These are phyloP conservation scores for Hansenula sp. DNA, from an alignment of 1,139 yeast species.

Conservation along the genomic window DNA sequence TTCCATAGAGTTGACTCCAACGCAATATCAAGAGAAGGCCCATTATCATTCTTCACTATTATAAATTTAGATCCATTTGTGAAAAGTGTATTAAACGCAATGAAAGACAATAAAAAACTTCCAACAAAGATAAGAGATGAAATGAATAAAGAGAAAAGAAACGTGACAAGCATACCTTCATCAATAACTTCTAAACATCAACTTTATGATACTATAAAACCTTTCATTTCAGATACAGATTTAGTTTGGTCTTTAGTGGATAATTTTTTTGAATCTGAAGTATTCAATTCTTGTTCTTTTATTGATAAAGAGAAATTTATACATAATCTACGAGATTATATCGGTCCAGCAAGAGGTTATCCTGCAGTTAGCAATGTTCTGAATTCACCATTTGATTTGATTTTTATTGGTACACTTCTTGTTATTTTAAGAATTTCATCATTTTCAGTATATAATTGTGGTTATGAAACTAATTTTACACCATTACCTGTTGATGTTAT, in stretches of 20 bases:
- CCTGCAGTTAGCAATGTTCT: background rate
- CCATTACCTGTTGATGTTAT: background rate
- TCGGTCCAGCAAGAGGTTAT: background rate
- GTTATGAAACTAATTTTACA: background rate
- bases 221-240: background rate
- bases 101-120: background rate
- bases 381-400: background rate
- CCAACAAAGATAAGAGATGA: background rate
- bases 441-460: constrained; percentile 5
- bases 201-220: constrained; percentile 1
- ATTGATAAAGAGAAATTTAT: constrained; percentile 3
- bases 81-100: background rate
- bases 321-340: background rate
- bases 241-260: background rate
- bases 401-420: constrained; percentile 6
- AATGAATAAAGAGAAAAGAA: too few relatives aligned
- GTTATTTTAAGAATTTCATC: constrained; percentile 5
- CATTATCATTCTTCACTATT: background rate
- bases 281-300: constrained; percentile 2
- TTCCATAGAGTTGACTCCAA: background rate
- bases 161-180: background rate
- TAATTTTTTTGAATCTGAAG: constrained; percentile 6
- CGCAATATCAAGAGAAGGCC: background rate
- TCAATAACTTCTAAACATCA: background rate
- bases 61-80: background rate